phyloP scores from a whole-genome alignment of 1,284 basidiomycete genomes.

The Hemileccinum hortonii region DNA sequence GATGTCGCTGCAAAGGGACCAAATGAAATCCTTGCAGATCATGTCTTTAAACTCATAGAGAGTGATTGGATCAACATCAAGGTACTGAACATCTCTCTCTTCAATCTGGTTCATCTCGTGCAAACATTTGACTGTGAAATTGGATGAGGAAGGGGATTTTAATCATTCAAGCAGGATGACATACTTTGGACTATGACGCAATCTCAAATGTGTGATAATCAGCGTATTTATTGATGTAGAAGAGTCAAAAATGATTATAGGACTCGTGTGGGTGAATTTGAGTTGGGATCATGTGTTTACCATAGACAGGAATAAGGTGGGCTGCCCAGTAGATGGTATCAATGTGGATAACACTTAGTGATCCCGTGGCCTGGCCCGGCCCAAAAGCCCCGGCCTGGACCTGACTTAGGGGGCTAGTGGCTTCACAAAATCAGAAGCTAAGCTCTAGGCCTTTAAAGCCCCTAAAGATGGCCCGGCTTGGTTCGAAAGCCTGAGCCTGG shows the following conservation, averaged over 20 bases:
- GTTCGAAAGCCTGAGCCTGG: too few relatives aligned
- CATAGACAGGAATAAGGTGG: conserved; percentile 1
- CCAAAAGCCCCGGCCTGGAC: too few relatives aligned
- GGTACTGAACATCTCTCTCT: conserved; percentile 88
- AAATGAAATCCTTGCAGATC: conserved; percentile 62
- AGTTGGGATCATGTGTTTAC: too few relatives aligned
- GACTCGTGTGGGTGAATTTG: conserved; percentile 10
- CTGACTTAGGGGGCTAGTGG: too few relatives aligned
- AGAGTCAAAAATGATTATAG: conserved; percentile 24
- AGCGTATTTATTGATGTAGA: conserved; percentile 32
- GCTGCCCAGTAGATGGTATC: neutral
- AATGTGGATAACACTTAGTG: conserved; percentile 9
- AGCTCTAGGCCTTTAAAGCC: too few relatives aligned
- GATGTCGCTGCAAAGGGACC: conserved; percentile 50
- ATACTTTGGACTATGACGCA: too few relatives aligned
- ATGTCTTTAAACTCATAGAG: conserved; percentile 63
- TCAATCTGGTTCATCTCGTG: conserved; percentile 97
- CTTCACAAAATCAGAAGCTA: too few relatives aligned
- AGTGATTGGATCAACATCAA: conserved; percentile 74
- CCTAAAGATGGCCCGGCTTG: too few relatives aligned
- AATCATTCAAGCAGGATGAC: too few relatives aligned
- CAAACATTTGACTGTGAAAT: conserved; percentile 59
- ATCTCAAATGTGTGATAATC: conserved; percentile 28
- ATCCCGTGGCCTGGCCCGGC: too few relatives aligned
- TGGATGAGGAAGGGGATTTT: conserved; percentile 50